Evolutionary conservation across 2,329 filamentous ascomycete genomes (phyloP).

Genomic region (Sordariomycetes sp.): DNA sequence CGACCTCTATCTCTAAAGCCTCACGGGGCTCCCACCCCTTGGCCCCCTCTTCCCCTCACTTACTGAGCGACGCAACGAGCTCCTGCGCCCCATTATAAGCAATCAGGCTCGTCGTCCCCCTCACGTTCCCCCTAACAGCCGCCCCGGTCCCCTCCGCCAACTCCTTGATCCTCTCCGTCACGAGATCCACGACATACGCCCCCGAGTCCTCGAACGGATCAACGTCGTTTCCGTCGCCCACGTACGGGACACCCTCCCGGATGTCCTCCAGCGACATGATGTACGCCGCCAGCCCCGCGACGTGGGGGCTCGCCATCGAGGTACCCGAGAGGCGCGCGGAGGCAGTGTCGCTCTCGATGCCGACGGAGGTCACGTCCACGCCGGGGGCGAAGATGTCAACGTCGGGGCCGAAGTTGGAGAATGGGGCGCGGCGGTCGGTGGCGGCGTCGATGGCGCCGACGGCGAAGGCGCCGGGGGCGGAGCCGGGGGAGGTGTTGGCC

Average conservation of each 20-base stretch:
- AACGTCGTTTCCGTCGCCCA: neutral
- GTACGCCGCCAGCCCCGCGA: constrained; percentile 56
- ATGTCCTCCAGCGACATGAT: constrained; percentile 44
- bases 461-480: constrained; percentile 40
- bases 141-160: constrained; percentile 35
- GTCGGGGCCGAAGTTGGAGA: constrained; percentile 42
- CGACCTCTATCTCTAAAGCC: neutral
- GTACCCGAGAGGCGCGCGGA: constrained; percentile 36
- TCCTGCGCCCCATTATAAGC: constrained; percentile 36
- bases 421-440: constrained; percentile 32
- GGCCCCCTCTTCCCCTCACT: neutral
- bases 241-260: constrained; percentile 13
- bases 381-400: constrained; percentile 46
- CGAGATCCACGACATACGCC: constrained; percentile 18
- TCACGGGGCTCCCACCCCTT: neutral
- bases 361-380: constrained; percentile 36
- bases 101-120: constrained; percentile 35
- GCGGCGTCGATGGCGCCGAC: constrained; percentile 43
- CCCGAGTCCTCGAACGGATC: neutral
- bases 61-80: neutral
- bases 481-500: constrained; percentile 36
- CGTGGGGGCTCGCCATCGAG: constrained; percentile 54
- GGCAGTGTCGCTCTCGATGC: constrained; percentile 32
- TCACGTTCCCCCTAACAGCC: constrained; percentile 24
- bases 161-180: constrained; percentile 34